Evolutionary conservation across 1,284 basidiomycete genomes (phyloP), one percentile per base, ranked within the genome.

Genomic region (Sporisorium reilianum): DNA sequence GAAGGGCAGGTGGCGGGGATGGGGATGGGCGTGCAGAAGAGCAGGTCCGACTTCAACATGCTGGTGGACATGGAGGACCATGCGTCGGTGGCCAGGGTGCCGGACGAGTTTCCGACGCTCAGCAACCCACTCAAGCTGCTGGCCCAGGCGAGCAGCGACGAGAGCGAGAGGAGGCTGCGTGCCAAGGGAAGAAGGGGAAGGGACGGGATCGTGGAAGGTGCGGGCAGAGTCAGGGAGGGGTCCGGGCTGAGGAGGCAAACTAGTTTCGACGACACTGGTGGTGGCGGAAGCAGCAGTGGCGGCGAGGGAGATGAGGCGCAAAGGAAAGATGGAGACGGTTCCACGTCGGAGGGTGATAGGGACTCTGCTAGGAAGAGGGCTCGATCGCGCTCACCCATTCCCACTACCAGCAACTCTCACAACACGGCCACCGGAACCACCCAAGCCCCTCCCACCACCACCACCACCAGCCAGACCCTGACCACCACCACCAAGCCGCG

Each of bases 81-180:
- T 9, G 75, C 64, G 1, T 50, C 49, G 0, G 64, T 72, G 5
- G 55, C 64, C 2, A 25, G 63, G 11, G 75, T 77, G 20, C 66
- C 60, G 5, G 59, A 67, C 16, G 65, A 68, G 22, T 64, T 77
- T 18, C 58, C 64, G 14, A 74, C 75, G 16, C 49, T 74, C 12
- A 59, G 49, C 40, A 77, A 77, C 30, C 75, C 75, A 30, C 30
- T 77, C 5, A 77, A 77, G 64, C 49, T 77, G 23, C 45, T 77
- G 14, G 75, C 75, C 8, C 70, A 74, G 38, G 75, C 64, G 26
- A 63, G 62, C 18, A 62, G 45, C 7, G 71, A 74, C 18, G 60
- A 74, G 32, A 51, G 46, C 23, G 62, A 64, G 23, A 41, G 60
- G n/a, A n/a, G 55, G n/a, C 2, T 40, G 25, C 9, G 25, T 20